These are phyloP conservation scores for Mycena vitilis DNA, from an alignment of 768 basidiomycete species.

Conservation along the genomic window DNA sequence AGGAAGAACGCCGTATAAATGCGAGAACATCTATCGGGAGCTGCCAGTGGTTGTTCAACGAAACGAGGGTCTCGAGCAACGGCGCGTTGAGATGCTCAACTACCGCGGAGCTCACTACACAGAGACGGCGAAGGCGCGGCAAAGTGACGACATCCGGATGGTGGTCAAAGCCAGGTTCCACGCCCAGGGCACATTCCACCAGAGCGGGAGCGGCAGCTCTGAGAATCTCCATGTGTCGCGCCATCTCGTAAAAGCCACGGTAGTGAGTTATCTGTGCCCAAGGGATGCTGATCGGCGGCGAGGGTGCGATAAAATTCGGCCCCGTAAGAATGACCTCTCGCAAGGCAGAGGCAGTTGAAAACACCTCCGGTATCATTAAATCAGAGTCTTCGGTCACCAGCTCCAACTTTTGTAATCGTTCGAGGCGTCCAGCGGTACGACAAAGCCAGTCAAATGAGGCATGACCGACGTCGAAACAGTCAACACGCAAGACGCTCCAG, in stretches of 20 bases:
- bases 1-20: neutral
- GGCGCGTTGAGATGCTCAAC: neutral
- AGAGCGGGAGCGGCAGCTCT: neutral
- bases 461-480: neutral
- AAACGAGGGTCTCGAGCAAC: neutral
- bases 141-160: neutral
- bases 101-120: neutral
- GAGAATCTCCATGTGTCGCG: neutral
- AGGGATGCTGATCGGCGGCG: neutral
- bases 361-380: neutral
- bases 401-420: neutral
- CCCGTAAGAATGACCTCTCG: neutral
- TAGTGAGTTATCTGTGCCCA: slow-evolving; percentile 11
- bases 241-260: neutral
- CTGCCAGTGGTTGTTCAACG: neutral
- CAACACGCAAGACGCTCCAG: neutral
- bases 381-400: too few species aligned
- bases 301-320: neutral
- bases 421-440: neutral
- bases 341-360: neutral
- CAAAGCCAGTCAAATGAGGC: neutral
- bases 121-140: neutral
- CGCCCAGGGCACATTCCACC: neutral
- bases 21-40: neutral
- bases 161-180: neutral